These are phyloP conservation scores for Malassezia globosa DNA, from an alignment of 1,284 basidiomycete genomes.

Conservation along the genomic window DNA sequence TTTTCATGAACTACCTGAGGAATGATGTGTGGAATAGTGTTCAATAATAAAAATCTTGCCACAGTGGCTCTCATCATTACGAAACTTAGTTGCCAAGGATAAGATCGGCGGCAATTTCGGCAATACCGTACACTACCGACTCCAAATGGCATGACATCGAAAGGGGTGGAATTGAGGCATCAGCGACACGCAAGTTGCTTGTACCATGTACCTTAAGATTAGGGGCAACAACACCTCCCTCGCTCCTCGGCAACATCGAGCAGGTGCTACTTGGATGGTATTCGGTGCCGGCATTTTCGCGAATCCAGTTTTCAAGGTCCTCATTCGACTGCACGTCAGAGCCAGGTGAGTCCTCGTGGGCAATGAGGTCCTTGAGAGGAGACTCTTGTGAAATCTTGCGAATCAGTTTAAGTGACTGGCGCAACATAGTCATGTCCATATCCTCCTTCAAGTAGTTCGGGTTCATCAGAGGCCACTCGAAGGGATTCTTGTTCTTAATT, in stretches of 20 bases:
- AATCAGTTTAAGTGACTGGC: slow-evolving; percentile 27
- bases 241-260: slow-evolving; percentile 56
- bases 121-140: slow-evolving; percentile 39
- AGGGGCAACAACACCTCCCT: slow-evolving; percentile 60
- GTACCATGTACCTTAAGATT: slow-evolving; percentile 58
- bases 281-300: slow-evolving; percentile 22
- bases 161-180: slow-evolving; percentile 44
- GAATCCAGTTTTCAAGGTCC: slow-evolving; percentile 26
- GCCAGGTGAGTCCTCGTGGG: slow-evolving; percentile 20
- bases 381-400: slow-evolving; percentile 23
- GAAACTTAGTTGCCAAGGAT: slow-evolving; percentile 21
- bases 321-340: slow-evolving; percentile 18
- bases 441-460: slow-evolving; percentile 30
- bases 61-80: no score
- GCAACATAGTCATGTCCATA: slow-evolving; percentile 28
- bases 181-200: slow-evolving; percentile 54
- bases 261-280: slow-evolving; percentile 54
- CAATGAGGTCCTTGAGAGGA: slow-evolving; percentile 19
- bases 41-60: no score
- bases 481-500: slow-evolving; percentile 24
- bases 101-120: slow-evolving; percentile 48
- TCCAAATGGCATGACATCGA: slow-evolving; percentile 54
- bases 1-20: no score
- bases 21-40: no score
- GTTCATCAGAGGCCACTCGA: slow-evolving; percentile 30